Evolutionary conservation across 73 alveolate genomes (phyloP).

Genomic region (Stentor coeruleus): DNA sequence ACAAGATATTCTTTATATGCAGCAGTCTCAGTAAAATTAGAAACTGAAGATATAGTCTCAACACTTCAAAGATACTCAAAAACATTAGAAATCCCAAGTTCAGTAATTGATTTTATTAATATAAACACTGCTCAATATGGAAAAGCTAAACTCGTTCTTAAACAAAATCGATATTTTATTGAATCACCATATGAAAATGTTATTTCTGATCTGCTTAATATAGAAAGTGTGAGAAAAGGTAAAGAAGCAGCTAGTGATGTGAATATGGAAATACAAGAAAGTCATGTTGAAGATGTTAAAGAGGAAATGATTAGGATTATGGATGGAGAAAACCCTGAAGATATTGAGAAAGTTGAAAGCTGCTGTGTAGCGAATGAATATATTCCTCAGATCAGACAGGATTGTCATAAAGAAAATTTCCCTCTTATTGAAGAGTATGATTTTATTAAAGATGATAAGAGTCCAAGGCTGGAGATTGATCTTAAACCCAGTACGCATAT

Average conservation of each 20-base stretch:
- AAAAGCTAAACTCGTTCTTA: conserved; percentile 72
- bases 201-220: conserved; percentile 35
- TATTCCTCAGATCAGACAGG: conserved; percentile 66
- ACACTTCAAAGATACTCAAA: conserved; percentile 66
- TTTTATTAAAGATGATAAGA: conserved; percentile 37
- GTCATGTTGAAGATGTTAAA: conserved; percentile 20
- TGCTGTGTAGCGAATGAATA: conserved; percentile 50
- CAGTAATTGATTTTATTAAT: conserved; percentile 59
- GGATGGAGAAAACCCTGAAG: conserved; percentile 47
- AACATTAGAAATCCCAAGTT: conserved; percentile 60
- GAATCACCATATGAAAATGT: conserved; percentile 46
- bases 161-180: conserved; percentile 73
- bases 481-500: conserved; percentile 69
- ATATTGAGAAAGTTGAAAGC: conserved; percentile 24
- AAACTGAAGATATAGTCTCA: conserved; percentile 66
- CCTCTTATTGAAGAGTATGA: conserved; percentile 52
- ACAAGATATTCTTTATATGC: conserved; percentile 82
- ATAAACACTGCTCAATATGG: conserved; percentile 82
- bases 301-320: conserved; percentile 38
- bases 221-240: conserved; percentile 37
- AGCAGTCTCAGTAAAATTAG: conserved; percentile 84
- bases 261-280: not conserved
- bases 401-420: conserved; percentile 54
- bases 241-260: conserved; percentile 18
- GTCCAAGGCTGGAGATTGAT: conserved; percentile 61